Percentiles rank a stretch among this genome's conserved stretches.
phyloP scores from a whole-genome alignment of 2,329 filamentous ascomycete species.

The Pseudogymnoascus destructans region DNA sequence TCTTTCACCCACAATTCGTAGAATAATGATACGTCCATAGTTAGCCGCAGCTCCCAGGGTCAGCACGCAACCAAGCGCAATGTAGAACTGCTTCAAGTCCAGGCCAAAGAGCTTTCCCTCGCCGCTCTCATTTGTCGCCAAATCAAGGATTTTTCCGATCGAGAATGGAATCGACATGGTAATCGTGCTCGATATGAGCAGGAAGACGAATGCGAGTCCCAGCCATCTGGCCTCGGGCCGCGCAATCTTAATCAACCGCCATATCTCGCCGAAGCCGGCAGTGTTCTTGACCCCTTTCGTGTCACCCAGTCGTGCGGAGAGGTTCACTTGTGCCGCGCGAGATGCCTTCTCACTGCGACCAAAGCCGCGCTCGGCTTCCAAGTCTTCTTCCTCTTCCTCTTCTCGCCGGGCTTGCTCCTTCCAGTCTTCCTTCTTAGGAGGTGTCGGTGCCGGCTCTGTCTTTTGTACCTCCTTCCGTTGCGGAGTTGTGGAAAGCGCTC shows the following conservation, averaged over 20 bases:
- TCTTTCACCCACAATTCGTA: slow-evolving; percentile 87
- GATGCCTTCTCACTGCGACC: slow-evolving; percentile 69
- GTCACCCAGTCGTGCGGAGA: slow-evolving; percentile 75
- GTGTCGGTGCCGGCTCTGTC: slow-evolving; percentile 14
- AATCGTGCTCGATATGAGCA: slow-evolving; percentile 80
- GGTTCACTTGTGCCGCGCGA: slow-evolving; percentile 77
- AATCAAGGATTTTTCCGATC: slow-evolving; percentile 88
- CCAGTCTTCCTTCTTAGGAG: slow-evolving; percentile 24
- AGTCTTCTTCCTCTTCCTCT: slow-evolving; percentile 30
- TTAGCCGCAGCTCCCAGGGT: slow-evolving; percentile 79
- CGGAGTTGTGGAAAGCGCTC: slow-evolving; percentile 21
- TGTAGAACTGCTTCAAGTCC: slow-evolving; percentile 77
- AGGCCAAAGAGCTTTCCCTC: slow-evolving; percentile 69
- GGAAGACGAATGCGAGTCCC: slow-evolving; percentile 63
- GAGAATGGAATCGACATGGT: slow-evolving; percentile 96
- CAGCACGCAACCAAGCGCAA: slow-evolving; percentile 62
- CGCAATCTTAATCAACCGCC: slow-evolving; percentile 80
- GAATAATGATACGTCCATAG: slow-evolving; percentile 83
- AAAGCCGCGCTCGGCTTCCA: slow-evolving; percentile 48
- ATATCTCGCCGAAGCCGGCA: slow-evolving; percentile 63
- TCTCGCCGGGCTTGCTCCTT: slow-evolving; percentile 28
- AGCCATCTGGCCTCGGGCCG: slow-evolving; percentile 71
- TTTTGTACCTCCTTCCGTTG: slow-evolving; percentile 9
- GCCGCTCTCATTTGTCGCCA: slow-evolving; percentile 60
- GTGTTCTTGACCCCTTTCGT: slow-evolving; percentile 41